phyloP scores from a whole-genome alignment of 2,329 filamentous ascomycete genomes.

The Huntiella moniliformis region DNA sequence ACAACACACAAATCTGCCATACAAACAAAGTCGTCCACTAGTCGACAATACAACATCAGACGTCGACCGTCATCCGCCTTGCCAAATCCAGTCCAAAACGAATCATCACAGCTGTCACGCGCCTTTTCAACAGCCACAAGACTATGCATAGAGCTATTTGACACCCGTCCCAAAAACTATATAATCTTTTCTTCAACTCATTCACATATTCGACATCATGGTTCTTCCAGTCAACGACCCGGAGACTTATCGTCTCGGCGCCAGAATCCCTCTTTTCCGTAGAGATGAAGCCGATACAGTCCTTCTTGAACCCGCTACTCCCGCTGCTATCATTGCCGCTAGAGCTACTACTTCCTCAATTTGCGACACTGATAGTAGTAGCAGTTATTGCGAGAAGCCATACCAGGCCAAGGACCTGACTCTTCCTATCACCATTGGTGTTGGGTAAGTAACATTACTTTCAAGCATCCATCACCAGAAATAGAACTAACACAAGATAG shows the following conservation, averaged over 20 bases:
- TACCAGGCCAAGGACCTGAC: slow-evolving; percentile 34
- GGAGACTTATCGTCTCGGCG: slow-evolving; percentile 6
- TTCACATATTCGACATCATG: slow-evolving; percentile 1
- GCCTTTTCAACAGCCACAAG: too few relatives aligned
- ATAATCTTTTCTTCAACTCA: neutral
- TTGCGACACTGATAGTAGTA: slow-evolving; percentile 4
- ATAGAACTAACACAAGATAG: slow-evolving; percentile 25
- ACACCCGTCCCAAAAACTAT: too few relatives aligned
- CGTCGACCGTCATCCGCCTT: too few relatives aligned
- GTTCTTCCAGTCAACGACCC: neutral
- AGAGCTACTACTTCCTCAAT: slow-evolving; percentile 1
- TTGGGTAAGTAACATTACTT: slow-evolving; percentile 38
- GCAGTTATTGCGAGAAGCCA: slow-evolving; percentile 38
- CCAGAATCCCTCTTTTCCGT: slow-evolving; percentile 3
- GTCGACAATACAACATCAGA: too few relatives aligned
- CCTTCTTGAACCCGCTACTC: slow-evolving; percentile 4
- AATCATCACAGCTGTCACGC: too few relatives aligned
- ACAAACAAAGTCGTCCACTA: too few relatives aligned
- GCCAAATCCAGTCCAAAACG: too few relatives aligned
- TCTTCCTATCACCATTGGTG: slow-evolving; percentile 48
- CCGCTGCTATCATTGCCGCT: neutral
- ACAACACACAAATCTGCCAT: too few relatives aligned
- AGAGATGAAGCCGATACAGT: slow-evolving; percentile 1
- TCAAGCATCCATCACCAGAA: neutral
- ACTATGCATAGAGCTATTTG: too few relatives aligned